phyloP scores from a whole-genome alignment of 2,329 filamentous ascomycete species.

The Lachnellula subtilissima region DNA sequence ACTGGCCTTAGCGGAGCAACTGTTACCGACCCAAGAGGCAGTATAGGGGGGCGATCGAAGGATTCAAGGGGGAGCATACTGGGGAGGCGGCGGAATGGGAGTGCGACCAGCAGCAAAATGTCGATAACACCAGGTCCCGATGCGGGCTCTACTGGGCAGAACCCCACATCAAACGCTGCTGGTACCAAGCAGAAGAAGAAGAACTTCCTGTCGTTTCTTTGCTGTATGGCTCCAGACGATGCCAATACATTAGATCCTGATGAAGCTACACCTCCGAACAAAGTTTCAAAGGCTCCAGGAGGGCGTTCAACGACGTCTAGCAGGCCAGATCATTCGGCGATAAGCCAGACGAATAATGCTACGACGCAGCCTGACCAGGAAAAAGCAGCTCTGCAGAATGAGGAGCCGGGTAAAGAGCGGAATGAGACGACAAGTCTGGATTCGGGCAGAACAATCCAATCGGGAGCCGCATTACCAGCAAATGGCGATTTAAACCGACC shows the following conservation, averaged over 20 bases:
- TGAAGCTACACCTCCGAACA: constrained; percentile 40
- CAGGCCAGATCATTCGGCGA: constrained; percentile 23
- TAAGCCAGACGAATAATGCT: constrained; percentile 13
- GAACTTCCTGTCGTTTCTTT: constrained; percentile 42
- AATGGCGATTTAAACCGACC: constrained; percentile 22
- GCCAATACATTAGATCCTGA: constrained; percentile 38
- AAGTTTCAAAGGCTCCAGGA: constrained; percentile 36
- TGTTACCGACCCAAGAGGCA: constrained; percentile 55
- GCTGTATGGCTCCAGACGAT: constrained; percentile 41
- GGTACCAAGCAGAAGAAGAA: constrained; percentile 38
- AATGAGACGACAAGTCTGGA: constrained; percentile 16
- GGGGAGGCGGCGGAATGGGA: constrained; percentile 60
- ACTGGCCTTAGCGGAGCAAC: constrained; percentile 58
- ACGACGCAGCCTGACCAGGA: constrained; percentile 18
- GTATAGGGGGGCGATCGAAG: constrained; percentile 59
- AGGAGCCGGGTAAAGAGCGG: constrained; percentile 12
- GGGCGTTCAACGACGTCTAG: constrained; percentile 30
- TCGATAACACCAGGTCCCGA: constrained; percentile 42
- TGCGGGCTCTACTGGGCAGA: constrained; percentile 35
- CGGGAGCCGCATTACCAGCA: constrained; percentile 11
- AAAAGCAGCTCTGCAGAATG: constrained; percentile 25
- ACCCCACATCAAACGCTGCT: constrained; percentile 27
- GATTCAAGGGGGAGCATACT: constrained; percentile 61
- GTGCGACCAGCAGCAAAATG: constrained; percentile 59
- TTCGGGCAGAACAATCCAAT: constrained; percentile 7